A percentile compares a stretch with the other conserved stretches of the same genome.
phyloP scores from a whole-genome alignment of 139 green algal genomes.

The Micractinium sp. region DNA sequence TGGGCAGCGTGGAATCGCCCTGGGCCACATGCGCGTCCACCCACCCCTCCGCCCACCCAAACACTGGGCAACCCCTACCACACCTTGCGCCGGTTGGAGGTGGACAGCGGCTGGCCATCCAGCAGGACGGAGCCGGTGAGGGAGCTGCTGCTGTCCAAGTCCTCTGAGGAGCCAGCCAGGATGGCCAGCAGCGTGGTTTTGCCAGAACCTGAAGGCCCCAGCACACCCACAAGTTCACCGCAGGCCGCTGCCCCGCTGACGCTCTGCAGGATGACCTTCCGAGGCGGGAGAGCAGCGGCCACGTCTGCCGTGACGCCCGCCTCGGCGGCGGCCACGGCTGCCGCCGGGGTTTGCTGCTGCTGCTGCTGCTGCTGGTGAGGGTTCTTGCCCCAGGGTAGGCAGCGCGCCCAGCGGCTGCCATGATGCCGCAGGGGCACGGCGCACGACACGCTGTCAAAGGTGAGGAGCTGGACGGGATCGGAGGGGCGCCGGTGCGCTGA shows the following conservation, averaged over 20 bases:
- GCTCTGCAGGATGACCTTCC: conserved; percentile 23
- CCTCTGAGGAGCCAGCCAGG: conserved; percentile 46
- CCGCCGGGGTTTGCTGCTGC: neutral
- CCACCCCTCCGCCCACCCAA: too few relatives aligned
- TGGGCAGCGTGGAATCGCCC: too few relatives aligned
- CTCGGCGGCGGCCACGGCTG: neutral
- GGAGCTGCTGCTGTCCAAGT: neutral
- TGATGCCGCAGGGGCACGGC: neutral
- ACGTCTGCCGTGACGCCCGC: neutral
- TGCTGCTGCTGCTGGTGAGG: neutral
- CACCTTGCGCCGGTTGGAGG: neutral
- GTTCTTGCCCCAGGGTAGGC: neutral
- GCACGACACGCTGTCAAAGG: conserved; percentile 29
- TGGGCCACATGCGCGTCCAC: too few relatives aligned
- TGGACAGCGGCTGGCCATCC: conserved; percentile 21
- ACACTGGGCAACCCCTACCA: too few relatives aligned
- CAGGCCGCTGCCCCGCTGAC: conserved; percentile 22
- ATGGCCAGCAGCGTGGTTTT: conserved; percentile 81
- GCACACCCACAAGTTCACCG: conserved; percentile 47
- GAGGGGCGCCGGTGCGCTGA: neutral
- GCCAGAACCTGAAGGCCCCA: conserved; percentile 61
- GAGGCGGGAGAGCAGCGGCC: too few relatives aligned
- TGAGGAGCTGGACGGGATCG: conserved; percentile 23
- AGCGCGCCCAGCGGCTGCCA: neutral
- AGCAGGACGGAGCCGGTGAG: conserved; percentile 33